Percentiles rank a stretch among this genome's conserved stretches.
phyloP scores from a whole-genome alignment of 164 flowering plant genomes.

The Paratinospora sagittata region DNA sequence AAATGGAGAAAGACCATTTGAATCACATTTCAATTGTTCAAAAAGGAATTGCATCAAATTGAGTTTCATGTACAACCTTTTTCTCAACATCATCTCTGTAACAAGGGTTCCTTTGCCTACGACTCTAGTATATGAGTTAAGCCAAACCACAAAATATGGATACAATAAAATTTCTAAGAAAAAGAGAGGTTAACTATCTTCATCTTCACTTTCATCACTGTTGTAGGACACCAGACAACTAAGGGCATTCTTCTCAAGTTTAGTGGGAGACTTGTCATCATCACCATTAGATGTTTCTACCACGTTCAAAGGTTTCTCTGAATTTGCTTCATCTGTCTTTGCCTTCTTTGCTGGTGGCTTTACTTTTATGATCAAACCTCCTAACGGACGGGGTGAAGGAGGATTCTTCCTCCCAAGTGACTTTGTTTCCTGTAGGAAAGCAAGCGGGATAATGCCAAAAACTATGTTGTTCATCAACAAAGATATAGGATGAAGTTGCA shows the following conservation, averaged over 20 bases:
- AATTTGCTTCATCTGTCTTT: constrained; percentile 34
- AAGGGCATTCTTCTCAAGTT: constrained; percentile 12
- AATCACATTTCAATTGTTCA: no score
- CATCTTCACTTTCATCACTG: constrained; percentile 90
- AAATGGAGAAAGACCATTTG: no score
- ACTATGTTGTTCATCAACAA: not conserved
- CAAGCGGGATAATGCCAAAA: not conserved
- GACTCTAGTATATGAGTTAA: no score
- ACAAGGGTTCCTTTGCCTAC: not conserved
- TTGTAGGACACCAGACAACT: constrained; percentile 65
- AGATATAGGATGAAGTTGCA: not conserved
- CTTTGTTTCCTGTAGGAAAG: constrained; percentile 38
- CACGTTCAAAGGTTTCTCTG: constrained; percentile 20
- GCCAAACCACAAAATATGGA: no score
- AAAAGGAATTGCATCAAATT: no score
- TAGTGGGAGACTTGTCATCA: constrained; percentile 14
- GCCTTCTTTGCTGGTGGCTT: constrained; percentile 80
- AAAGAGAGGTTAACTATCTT: constrained; percentile 12
- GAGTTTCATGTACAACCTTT: no score
- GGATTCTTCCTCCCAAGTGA: constrained; percentile 47
- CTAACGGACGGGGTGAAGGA: constrained; percentile 34
- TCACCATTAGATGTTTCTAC: constrained; percentile 17
- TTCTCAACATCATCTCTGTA: no score
- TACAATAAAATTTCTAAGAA: not conserved
- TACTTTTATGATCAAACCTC: constrained; percentile 51